Evolutionary conservation across 2,329 filamentous ascomycete species (phyloP).

Genomic region (Calonectria hongkongensis): DNA sequence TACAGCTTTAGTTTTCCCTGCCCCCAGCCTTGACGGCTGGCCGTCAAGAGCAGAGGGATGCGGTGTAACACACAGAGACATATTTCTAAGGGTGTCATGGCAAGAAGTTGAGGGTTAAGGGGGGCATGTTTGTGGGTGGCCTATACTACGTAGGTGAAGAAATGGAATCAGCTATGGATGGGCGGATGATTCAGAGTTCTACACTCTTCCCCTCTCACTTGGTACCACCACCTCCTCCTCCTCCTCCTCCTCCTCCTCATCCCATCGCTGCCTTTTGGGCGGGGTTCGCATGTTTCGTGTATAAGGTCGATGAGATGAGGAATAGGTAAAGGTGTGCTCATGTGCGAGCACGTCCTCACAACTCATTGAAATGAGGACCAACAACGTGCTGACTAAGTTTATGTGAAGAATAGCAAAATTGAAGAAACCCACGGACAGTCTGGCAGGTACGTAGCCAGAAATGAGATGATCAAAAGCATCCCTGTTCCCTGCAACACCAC

Average conservation of each 20-base stretch:
- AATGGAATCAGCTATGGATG: slow-evolving; percentile 6
- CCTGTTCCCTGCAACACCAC: slow-evolving; percentile 25
- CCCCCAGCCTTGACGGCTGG: slow-evolving; percentile 14
- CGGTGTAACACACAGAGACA: slow-evolving; percentile 23
- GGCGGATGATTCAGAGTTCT: slow-evolving; percentile 28
- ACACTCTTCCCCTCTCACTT: not conserved
- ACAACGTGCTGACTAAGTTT: too few species aligned
- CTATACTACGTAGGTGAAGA: slow-evolving; percentile 17
- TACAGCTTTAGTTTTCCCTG: slow-evolving; percentile 12
- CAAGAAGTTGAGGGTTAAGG: not conserved
- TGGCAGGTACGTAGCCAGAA: slow-evolving; percentile 22
- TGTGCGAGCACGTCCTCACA: slow-evolving; percentile 1
- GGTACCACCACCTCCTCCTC: slow-evolving; percentile 1
- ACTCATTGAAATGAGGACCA: not conserved
- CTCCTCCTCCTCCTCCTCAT: not conserved
- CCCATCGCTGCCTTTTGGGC: not conserved
- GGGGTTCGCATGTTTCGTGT: not conserved
- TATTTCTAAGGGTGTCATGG: not conserved
- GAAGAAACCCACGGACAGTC: slow-evolving; percentile 9
- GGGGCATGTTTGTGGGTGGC: slow-evolving; percentile 9
- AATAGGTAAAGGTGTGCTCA: too few species aligned
- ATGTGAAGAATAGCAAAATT: not conserved
- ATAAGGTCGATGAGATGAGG: not conserved
- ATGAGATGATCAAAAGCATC: slow-evolving; percentile 13
- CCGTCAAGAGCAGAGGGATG: slow-evolving; percentile 15